Evolutionary conservation across 306 rosid species (phyloP).

Genomic region (Corylus americana): DNA sequence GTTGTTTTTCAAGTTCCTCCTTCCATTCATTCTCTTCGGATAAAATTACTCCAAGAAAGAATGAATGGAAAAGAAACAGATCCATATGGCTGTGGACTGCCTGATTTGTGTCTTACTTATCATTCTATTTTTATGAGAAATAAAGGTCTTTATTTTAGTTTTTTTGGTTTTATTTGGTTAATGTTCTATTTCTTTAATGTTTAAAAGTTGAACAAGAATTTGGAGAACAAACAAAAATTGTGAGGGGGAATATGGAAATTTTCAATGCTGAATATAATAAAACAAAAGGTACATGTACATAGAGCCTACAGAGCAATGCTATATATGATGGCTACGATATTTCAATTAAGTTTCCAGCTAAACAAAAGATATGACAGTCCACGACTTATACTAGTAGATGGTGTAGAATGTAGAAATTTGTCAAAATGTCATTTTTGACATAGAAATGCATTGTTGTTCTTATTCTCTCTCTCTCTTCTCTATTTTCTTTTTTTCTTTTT

Average conservation of each 20-base stretch:
- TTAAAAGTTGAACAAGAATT: not conserved
- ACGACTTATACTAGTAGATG: not conserved
- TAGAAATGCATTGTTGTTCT: not conserved
- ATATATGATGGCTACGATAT: not conserved
- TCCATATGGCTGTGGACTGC: not conserved
- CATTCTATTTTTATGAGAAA: too few species aligned
- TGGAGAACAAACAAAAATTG: not conserved
- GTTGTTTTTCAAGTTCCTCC: not conserved
- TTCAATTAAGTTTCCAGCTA: conserved; percentile 1
- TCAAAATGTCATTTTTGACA: not conserved
- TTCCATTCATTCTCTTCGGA: not conserved
- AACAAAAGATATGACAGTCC: not conserved
- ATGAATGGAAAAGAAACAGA: not conserved
- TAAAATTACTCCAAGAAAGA: not conserved
- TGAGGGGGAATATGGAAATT: not conserved
- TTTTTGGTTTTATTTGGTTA: not conserved
- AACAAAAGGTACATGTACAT: not conserved
- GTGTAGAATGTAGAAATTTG: not conserved
- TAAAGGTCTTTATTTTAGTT: not conserved
- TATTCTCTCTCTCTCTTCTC: not conserved
- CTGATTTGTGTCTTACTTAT: not conserved
- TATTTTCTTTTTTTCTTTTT: not conserved
- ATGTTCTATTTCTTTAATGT: not conserved
- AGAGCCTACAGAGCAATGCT: not conserved
- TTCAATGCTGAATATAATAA: not conserved